These are phyloP conservation scores for Diplosphaera chodatii DNA, from an alignment of 139 green algal species.

Conservation along the genomic window DNA sequence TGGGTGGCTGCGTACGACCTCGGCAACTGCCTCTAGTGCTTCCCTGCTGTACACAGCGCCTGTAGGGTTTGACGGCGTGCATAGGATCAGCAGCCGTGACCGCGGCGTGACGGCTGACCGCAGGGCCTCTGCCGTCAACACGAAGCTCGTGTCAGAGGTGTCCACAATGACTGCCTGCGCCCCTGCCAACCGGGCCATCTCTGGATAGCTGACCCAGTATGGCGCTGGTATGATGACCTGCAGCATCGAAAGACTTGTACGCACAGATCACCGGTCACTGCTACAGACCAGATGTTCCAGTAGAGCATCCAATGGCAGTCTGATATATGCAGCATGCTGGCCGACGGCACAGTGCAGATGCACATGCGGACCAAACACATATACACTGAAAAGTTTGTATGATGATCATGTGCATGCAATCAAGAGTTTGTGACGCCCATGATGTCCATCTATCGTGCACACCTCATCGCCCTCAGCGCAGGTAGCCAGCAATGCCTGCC, in stretches of 20 bases:
- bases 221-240: slow-evolving; percentile 91
- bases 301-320: too few species aligned
- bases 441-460: too few species aligned
- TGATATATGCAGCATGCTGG: too few species aligned
- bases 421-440: too few species aligned
- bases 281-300: too few species aligned
- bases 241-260: too few species aligned
- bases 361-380: too few species aligned
- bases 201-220: slow-evolving; percentile 96
- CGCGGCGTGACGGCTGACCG: slow-evolving; percentile 61
- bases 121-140: slow-evolving; percentile 72
- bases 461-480: slow-evolving; percentile 66
- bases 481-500: slow-evolving; percentile 72
- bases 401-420: too few species aligned
- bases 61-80: slow-evolving; percentile 94
- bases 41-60: slow-evolving; percentile 81
- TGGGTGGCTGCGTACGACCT: slow-evolving; percentile 78
- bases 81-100: slow-evolving; percentile 92
- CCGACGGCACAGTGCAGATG: too few species aligned
- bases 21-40: slow-evolving; percentile 64
- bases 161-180: slow-evolving; percentile 77
- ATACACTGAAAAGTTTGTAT: too few species aligned
- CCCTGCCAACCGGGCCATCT: slow-evolving; percentile 86
- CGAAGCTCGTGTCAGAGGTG: slow-evolving; percentile 59
- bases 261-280: slow-evolving; percentile 34